Conservation (phyloP, 1,139 yeast genomes). For the Sugiyamaella neomexicana region DNA sequence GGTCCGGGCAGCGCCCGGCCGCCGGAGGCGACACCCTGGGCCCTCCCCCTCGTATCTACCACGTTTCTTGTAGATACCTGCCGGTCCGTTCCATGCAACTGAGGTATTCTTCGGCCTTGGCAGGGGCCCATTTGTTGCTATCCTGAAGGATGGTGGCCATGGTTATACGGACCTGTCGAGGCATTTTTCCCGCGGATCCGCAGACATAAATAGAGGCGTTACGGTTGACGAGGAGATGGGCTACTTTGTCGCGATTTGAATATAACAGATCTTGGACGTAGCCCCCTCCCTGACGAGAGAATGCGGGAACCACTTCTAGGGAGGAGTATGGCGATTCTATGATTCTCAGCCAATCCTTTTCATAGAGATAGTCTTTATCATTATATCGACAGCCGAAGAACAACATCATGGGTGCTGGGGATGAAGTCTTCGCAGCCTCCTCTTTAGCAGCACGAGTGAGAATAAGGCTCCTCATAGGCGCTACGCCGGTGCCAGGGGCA, state of each 20-base stretch:
- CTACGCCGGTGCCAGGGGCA: conserved; percentile 92
- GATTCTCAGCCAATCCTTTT: conserved; percentile 52
- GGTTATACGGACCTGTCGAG: conserved; percentile 81
- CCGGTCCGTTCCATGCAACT: conserved; percentile 62
- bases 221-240: conserved; percentile 53
- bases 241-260: conserved; percentile 49
- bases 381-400: conserved; percentile 77
- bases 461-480: conserved; percentile 77
- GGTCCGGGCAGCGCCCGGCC: conserved; percentile 9
- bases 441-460: conserved; percentile 29
- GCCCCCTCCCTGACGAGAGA: conserved; percentile 51
- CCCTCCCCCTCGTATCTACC: no score
- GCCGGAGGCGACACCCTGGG: not conserved
- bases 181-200: conserved; percentile 96
- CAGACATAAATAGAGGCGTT: conserved; percentile 71
- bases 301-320: conserved; percentile 50
- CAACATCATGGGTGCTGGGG: conserved; percentile 37
- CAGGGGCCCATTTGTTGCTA: conserved; percentile 43
- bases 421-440: not conserved
- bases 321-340: conserved; percentile 25
- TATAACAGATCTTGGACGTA: conserved; percentile 78
- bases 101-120: conserved; percentile 54
- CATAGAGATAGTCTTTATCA: conserved; percentile 68
- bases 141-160: conserved; percentile 59
- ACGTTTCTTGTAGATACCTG: conserved; percentile 85